phyloP scores from a whole-genome alignment of 768 basidiomycete species.

The Polyporus arcularius region DNA sequence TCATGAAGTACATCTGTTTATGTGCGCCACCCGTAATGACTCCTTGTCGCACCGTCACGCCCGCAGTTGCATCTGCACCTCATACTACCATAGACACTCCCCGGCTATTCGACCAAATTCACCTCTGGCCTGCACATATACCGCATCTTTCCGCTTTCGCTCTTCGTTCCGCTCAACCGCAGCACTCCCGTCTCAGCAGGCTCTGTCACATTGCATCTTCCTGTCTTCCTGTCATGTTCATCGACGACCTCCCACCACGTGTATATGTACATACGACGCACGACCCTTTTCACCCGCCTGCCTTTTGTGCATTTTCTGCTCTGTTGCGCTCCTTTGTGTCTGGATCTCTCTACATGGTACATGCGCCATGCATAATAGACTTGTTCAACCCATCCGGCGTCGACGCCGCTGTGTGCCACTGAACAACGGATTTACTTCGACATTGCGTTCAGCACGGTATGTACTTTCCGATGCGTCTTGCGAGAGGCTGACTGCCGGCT shows the following conservation, averaged over 20 bases:
- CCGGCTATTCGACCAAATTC: neutral
- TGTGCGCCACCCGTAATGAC: constrained; percentile 10
- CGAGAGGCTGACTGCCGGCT: neutral
- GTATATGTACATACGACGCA: neutral
- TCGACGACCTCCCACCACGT: no score
- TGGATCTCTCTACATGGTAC: neutral
- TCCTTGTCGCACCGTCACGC: constrained; percentile 3
- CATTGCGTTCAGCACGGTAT: neutral
- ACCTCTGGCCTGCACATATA: no score
- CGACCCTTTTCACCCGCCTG: neutral
- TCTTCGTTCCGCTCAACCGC: neutral
- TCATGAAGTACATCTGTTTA: constrained; percentile 7
- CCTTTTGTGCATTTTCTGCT: neutral
- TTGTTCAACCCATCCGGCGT: neutral
- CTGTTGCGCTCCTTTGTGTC: neutral
- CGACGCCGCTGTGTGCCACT: neutral
- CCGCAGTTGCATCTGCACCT: neutral
- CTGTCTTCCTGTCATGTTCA: no score
- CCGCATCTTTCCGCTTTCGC: neutral
- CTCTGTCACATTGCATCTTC: no score
- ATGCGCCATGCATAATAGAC: neutral
- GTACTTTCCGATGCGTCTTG: constrained; percentile 7
- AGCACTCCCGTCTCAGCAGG: no score
- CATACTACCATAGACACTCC: constrained; percentile 13
- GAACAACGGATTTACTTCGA: neutral